phyloP scores from a whole-genome alignment of 2,329 filamentous ascomycete species.

The Macroventuria anomochaeta region DNA sequence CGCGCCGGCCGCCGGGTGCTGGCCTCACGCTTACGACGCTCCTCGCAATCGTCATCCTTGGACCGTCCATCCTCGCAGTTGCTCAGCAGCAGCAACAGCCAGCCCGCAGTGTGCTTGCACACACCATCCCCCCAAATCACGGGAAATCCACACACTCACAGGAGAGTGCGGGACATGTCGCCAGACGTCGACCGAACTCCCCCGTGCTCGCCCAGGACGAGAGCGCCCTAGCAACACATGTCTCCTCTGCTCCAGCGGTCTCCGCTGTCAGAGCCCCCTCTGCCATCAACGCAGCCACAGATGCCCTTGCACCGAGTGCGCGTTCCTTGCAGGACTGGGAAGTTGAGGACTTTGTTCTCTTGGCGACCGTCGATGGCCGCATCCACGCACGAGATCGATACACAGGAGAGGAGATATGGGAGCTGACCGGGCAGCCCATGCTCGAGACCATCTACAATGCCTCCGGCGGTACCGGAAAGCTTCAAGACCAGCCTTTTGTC shows the following conservation, averaged over 20 bases:
- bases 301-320: conserved; percentile 71
- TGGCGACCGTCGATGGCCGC: conserved; percentile 99
- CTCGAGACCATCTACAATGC: conserved; percentile 84
- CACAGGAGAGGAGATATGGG: conserved; percentile 85
- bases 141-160: conserved; percentile 25
- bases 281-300: conserved; percentile 61
- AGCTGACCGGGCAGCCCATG: conserved; percentile 84
- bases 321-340: conserved; percentile 99
- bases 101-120: conserved; percentile 30
- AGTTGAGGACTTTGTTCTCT: conserved; percentile 99
- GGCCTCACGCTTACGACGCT: conserved; percentile 45
- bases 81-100: conserved; percentile 53
- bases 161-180: conserved; percentile 26
- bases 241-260: conserved; percentile 77
- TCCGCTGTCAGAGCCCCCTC: conserved; percentile 93
- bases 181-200: conserved; percentile 34
- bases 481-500: conserved; percentile 79
- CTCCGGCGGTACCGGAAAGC: conserved; percentile 43
- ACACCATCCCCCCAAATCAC: conserved; percentile 26
- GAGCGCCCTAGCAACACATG: conserved; percentile 94
- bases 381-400: conserved; percentile 89
- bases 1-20: conserved; percentile 50
- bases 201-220: conserved; percentile 63
- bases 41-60: conserved; percentile 45
- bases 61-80: conserved; percentile 45